Evolutionary conservation across 352 stramenopile genomes (phyloP), one percentile per base, ranked within the genome.

Genomic region (Globisporangium paddicum): DNA sequence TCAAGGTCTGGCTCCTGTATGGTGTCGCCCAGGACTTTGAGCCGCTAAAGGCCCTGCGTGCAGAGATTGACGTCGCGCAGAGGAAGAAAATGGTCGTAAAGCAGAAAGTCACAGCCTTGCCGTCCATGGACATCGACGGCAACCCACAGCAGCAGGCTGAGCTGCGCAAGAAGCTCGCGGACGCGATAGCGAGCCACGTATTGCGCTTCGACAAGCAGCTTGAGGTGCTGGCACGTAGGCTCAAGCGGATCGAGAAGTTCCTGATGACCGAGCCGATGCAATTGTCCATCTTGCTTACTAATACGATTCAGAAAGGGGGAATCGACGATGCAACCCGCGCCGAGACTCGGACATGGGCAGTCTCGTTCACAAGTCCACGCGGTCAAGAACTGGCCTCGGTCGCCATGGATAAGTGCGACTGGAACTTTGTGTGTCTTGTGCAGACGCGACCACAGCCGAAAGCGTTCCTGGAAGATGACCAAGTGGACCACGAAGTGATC

Each of bases 351-450:
- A 78, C 69, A 26, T 89, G 81, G 78, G 62, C 66, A 2, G 75
- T 82, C n/a, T 55, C 60, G 19, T 87, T 89, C 49, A 69, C 45
- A 19, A 86, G 78, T 52, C 52, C 69, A 14, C 78, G 78, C 5
- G 78, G 76, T 19, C 59, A 63, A 0, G 72, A 82, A 38, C 64
- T 90, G 14, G 66, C 58, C 7, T 70, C 69, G 0, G 53, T 88
- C 3, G 80, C 78, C 3, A 67, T 90, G n/a, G 58, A 59, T 5
- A 89, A 89, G 57, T 65, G 52, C 40, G 75, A 89, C 64, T 89
- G 79, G 79, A 86, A 77, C 23, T 83, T 83, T 30, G 60, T 89
- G 4, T 82, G 79, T 32, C 63, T 89, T 0, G 70, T 86, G 34
- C 69, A 80, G 45, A 87, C 78, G 13, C 69, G 78, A 9, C 80